Base-by-base conservation (phyloP, 2,329 filamentous ascomycete species). In the Fusarium chuoi region DNA sequence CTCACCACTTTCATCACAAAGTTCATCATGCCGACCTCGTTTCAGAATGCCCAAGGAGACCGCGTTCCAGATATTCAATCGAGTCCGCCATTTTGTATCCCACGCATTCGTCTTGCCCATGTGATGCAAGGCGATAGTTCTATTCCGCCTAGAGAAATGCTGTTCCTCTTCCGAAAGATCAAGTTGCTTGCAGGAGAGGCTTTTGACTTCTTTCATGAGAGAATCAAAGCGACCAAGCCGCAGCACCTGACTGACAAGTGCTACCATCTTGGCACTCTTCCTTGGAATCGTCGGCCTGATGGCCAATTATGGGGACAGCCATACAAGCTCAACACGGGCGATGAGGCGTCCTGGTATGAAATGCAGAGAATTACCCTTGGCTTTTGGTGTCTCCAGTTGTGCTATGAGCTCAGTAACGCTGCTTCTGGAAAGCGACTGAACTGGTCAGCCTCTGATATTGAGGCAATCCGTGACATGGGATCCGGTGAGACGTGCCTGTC, bases 391-490 rank as follows among this genome's bases (percentile, higher is more conserved):
- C 58, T 73, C 11, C 62, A 73, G 14, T 35, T 74, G 8, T 62
- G 54, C 36, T 73, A 73, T 24, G 70, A 73, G 24, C 42, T 73
- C 7, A 74, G 71, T 14, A 74, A 71, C 46, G 71, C 71, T 7
- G 45, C 56, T 30, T 49, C 39, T 0, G 71, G 74, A 24, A 26
- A 59, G 3, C 71, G 71, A 4, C 48, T 73, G 9, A 28, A 17
- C n/a, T 73, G 71, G 71, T 26, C 70, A 9, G 9, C 30, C 1
- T 28, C 49, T 1, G 66, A 73, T 24, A 18, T 71, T 4, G 44
- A 63, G 20, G 36, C 26, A 7, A 17, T 73, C 22, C 66, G 62
- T 11, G 48, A 52, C 15, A 74, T 74, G 70, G 58, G 67, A 22
- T 58, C 54, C 17, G 45, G 66, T 3, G 42, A 49, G 9, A 39